Percentiles rank a stretch among this genome's conserved stretches.
Evolutionary conservation across 192 early-diverging fungal genomes (phyloP).

Genomic region (Coemansia erecta): DNA sequence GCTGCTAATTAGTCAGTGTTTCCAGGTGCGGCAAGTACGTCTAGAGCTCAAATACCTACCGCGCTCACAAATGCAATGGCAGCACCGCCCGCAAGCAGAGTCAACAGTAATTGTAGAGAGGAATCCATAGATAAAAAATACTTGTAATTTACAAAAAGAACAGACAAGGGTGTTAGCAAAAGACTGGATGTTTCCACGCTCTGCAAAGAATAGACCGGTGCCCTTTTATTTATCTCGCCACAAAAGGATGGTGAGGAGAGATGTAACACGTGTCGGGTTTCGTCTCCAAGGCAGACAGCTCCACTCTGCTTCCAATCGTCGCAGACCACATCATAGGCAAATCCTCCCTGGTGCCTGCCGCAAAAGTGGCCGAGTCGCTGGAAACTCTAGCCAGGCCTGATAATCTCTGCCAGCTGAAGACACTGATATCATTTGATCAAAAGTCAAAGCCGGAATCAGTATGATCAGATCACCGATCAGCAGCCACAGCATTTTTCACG

Average conservation of each 20-base stretch:
- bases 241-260: background rate
- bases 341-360: background rate
- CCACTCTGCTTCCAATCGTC: constrained; percentile 2
- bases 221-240: background rate
- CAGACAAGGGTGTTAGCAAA: background rate
- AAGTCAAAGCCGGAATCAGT: no score
- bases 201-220: background rate
- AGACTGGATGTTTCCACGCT: no score
- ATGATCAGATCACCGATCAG: no score
- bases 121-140: background rate
- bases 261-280: background rate
- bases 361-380: background rate
- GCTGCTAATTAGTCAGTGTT: background rate
- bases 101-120: background rate
- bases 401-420: no score
- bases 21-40: no score
- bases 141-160: background rate
- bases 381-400: background rate
- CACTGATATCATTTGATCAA: no score
- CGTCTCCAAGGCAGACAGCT: background rate
- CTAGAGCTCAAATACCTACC: background rate
- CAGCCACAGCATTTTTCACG: no score
- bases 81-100: background rate
- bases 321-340: constrained; percentile 5
- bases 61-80: constrained; percentile 3